phyloP scores from a whole-genome alignment of 306 rosid species.

The Cicer bijugum region DNA sequence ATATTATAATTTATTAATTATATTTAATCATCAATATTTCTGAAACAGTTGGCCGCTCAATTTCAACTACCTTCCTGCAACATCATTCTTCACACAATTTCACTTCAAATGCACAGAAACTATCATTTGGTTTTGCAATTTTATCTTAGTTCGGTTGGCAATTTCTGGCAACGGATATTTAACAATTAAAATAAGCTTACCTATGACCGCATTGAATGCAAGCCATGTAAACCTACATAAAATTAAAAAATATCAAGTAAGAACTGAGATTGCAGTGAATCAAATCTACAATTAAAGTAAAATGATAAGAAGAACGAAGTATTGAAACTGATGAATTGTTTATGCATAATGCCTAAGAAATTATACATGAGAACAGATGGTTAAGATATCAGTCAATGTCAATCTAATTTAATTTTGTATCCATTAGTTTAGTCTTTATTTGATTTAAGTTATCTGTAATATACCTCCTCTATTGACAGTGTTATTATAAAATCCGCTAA shows the following conservation, averaged over 20 bases:
- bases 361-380: not conserved
- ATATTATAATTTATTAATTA: not conserved
- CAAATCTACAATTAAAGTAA: slow-evolving; percentile 33
- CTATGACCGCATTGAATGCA: slow-evolving; percentile 78
- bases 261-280: slow-evolving; percentile 14
- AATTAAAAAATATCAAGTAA: slow-evolving; percentile 31
- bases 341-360: slow-evolving; percentile 21
- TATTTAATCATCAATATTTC: not conserved
- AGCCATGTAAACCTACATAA: slow-evolving; percentile 87
- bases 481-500: not conserved
- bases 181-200: slow-evolving; percentile 51
- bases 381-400: not conserved
- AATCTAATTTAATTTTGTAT: not conserved
- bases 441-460: slow-evolving; percentile 4
- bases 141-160: slow-evolving; percentile 28
- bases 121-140: slow-evolving; percentile 3
- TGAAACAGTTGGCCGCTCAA: slow-evolving; percentile 28
- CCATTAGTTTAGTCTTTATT: not conserved
- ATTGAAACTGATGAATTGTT: slow-evolving; percentile 28
- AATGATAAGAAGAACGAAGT: slow-evolving; percentile 10
- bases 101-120: slow-evolving; percentile 30
- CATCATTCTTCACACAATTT: slow-evolving; percentile 35
- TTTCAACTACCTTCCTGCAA: slow-evolving; percentile 29
- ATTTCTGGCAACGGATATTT: slow-evolving; percentile 23
- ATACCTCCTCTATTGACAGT: slow-evolving; percentile 19